Evolutionary conservation across 306 rosid species (phyloP).

Genomic region (Vigna reflexopilosa): DNA sequence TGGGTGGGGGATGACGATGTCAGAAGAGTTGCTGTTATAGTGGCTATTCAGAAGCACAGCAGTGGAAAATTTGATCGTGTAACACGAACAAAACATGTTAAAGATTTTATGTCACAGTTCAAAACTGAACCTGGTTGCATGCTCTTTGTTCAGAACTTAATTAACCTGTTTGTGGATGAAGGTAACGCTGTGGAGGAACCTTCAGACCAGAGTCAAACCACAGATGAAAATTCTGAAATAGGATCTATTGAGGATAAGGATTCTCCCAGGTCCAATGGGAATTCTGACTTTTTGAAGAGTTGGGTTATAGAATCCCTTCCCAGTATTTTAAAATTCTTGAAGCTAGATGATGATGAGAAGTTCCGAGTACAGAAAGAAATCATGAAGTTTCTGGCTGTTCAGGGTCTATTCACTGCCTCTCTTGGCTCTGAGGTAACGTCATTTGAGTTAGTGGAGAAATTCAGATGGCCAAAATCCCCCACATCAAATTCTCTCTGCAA

Average conservation of each 20-base stretch:
- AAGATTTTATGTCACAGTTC: constrained; percentile 83
- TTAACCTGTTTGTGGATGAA: constrained; percentile 85
- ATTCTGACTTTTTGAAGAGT: constrained; percentile 78
- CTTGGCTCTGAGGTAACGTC: constrained; percentile 96
- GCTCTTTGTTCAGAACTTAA: constrained; percentile 83
- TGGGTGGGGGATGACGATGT: constrained; percentile 87
- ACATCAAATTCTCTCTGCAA: constrained; percentile 83
- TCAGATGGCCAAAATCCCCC: constrained; percentile 94
- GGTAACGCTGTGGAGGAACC: constrained; percentile 84
- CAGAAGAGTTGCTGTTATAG: constrained; percentile 82
- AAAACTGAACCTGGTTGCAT: constrained; percentile 83
- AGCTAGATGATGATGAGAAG: constrained; percentile 74
- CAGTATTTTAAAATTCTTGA: constrained; percentile 69
- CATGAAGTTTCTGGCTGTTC: constrained; percentile 91
- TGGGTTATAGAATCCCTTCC: constrained; percentile 96
- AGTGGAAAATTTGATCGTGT: constrained; percentile 76
- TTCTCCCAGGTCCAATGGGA: constrained; percentile 61
- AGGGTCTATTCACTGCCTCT: constrained; percentile 90
- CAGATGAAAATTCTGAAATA: constrained; percentile 94
- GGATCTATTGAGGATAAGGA: constrained; percentile 89
- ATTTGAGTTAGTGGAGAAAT: constrained; percentile 85
- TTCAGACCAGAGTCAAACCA: constrained; percentile 97
- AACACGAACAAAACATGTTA: constrained; percentile 75
- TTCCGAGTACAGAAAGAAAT: constrained; percentile 75
- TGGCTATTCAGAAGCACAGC: constrained; percentile 95